Evolutionary conservation across 257 asterid species (phyloP).

Genomic region (Solanum paucissectum): DNA sequence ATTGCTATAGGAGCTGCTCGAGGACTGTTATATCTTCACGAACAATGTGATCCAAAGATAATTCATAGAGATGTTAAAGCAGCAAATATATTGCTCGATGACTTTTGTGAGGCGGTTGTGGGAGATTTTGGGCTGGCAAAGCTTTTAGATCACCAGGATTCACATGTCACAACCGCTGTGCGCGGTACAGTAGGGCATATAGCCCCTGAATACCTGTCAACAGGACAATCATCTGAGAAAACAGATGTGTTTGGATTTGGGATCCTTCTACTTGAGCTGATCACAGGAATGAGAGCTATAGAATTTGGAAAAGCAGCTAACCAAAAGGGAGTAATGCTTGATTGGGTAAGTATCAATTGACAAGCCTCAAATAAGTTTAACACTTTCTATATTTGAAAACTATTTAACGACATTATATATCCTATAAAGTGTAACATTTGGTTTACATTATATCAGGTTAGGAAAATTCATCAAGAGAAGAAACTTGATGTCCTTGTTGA

Average conservation of each 20-base stretch:
- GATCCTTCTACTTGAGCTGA: constrained; percentile 82
- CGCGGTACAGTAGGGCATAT: constrained; percentile 98
- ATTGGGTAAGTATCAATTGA: constrained; percentile 55
- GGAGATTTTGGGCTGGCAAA: constrained; percentile 97
- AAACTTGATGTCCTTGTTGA: constrained; percentile 68
- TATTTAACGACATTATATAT: background rate
- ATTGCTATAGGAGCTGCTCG: constrained; percentile 90
- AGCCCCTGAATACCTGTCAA: constrained; percentile 93
- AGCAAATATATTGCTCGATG: constrained; percentile 88
- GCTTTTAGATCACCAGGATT: constrained; percentile 88
- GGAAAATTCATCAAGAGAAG: constrained; percentile 78
- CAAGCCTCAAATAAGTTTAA: background rate
- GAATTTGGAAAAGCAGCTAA: constrained; percentile 82
- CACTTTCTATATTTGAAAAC: background rate
- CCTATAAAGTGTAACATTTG: background rate
- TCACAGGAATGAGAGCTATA: constrained; percentile 84
- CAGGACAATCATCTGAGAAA: constrained; percentile 97
- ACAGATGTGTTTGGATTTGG: constrained; percentile 99
- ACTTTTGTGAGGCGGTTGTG: constrained; percentile 90
- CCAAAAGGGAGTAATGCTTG: constrained; percentile 88
- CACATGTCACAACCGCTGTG: constrained; percentile 95
- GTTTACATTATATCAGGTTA: constrained; percentile 37
- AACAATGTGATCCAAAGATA: constrained; percentile 98
- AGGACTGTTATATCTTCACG: constrained; percentile 85
- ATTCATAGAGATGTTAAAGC: constrained; percentile 98